Evolutionary conservation across 352 stramenopile genomes (phyloP), one percentile per base, ranked within the genome.

Genomic region (Phytophthora palmivora): DNA sequence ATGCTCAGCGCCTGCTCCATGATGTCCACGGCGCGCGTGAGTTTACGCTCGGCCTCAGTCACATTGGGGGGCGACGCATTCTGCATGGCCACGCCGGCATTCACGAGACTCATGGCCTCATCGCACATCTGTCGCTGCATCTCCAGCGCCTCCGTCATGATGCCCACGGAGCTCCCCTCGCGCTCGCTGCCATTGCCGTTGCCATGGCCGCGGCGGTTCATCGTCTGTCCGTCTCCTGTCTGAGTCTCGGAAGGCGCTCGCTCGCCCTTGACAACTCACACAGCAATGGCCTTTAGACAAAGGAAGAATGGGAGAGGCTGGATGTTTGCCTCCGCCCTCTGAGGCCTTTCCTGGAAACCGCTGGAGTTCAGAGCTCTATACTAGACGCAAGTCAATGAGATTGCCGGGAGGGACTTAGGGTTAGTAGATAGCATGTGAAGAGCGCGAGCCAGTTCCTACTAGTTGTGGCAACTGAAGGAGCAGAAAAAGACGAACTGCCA

Each of bases 1-100:
- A 94, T 89, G 32, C 72, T 82, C 33, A 94, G 68, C 37, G 85
- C 85, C 45, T 88, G 56, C 26, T 91, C 80, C 80, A 94, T 91
- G 52, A 91, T 86, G 28, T 76, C 66, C 38, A 94, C 81, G 10
- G 85, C 85, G 16, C 77, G 68, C 45, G 68, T 74, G 36, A 94
- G 72, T 53, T 89, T 90, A 10, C 60, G 67, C 48, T 92, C 82
- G 5, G 85, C 82, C 16, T 76, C 79, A 0, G 53, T 59, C n/a
- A 77, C 48, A 51, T 92, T 79, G 0, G 79, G 80, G 8, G 82
- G 79, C 34, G 60, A 59, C 5, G 77, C 76, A 48, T 92, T 91
- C 64, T 94, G 84, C 58, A 91, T 65, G 42, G 80, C 76, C 47
- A 93, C 81, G 42, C 84, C 81, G 21, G 75, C 82, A 51, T 91